Percentiles rank a stretch among this genome's conserved stretches.
phyloP scores from a whole-genome alignment of 116 monocot species.

The Papilionanthe hybrid region DNA sequence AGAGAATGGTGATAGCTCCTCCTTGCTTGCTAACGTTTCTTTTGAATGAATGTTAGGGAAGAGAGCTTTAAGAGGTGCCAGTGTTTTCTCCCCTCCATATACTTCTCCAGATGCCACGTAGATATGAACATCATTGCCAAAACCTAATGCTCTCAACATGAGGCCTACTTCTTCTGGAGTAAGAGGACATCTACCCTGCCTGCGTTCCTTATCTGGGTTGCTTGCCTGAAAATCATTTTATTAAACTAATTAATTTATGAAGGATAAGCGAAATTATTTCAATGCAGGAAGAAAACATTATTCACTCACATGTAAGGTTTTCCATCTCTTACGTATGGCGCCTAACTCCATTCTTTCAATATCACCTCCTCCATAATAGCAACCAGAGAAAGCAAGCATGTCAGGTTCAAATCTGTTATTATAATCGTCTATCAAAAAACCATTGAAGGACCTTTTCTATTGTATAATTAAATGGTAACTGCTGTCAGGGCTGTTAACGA shows the following conservation, averaged over 20 bases:
- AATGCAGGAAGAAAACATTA: neutral
- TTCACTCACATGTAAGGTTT: constrained; percentile 61
- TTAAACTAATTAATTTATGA: neutral
- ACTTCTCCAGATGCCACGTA: constrained; percentile 87
- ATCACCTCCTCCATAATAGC: constrained; percentile 91
- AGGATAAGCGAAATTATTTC: neutral
- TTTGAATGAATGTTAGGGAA: constrained; percentile 77
- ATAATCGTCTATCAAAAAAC: constrained; percentile 5
- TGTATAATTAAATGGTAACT: no score
- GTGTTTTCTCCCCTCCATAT: constrained; percentile 64
- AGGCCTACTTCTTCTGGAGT: constrained; percentile 77
- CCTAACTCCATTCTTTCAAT: constrained; percentile 70
- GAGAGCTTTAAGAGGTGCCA: constrained; percentile 57
- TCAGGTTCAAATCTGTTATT: constrained; percentile 73
- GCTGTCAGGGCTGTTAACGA: no score
- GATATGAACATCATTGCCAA: constrained; percentile 51
- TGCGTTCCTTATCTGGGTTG: constrained; percentile 55
- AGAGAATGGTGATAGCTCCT: constrained; percentile 54
- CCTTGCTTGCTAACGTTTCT: constrained; percentile 47
- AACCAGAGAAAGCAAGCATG: constrained; percentile 91
- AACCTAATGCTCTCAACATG: constrained; percentile 72
- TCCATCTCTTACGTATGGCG: constrained; percentile 75
- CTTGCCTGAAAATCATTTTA: constrained; percentile 6
- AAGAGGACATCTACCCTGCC: constrained; percentile 71
- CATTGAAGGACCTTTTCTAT: no score